phyloP scores from a whole-genome alignment of 768 basidiomycete species.

The Boletus sp. region DNA sequence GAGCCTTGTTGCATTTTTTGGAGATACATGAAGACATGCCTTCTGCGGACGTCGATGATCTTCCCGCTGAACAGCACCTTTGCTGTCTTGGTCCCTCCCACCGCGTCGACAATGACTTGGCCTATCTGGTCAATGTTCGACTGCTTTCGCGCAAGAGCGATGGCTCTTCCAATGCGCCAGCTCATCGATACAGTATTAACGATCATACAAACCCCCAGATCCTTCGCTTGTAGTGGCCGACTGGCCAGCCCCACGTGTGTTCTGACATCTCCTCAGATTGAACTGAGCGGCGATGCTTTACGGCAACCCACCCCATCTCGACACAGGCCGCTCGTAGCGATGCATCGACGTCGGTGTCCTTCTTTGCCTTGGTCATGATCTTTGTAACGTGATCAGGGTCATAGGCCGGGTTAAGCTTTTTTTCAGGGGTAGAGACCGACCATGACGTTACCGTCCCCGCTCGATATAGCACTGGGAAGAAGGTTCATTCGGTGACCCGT shows the following conservation, averaged over 20 bases:
- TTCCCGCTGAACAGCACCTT: conserved; percentile 56
- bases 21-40: conserved; percentile 9
- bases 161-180: conserved; percentile 61
- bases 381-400: conserved; percentile 17
- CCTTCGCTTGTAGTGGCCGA: conserved; percentile 37
- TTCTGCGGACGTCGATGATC: conserved; percentile 48
- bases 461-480: conserved; percentile 35
- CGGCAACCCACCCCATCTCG: conserved; percentile 43
- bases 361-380: conserved; percentile 44
- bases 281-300: neutral
- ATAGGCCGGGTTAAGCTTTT: neutral
- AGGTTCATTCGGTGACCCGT: conserved; percentile 26
- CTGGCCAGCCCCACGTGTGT: conserved; percentile 45
- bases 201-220: conserved; percentile 40
- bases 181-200: conserved; percentile 54
- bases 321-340: conserved; percentile 46
- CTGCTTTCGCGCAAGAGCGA: conserved; percentile 47
- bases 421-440: conserved; percentile 12
- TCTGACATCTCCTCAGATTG: conserved; percentile 8
- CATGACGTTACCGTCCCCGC: conserved; percentile 38
- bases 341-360: conserved; percentile 41
- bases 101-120: conserved; percentile 33
- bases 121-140: conserved; percentile 41
- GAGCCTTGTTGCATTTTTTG: neutral
- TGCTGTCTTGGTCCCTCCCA: conserved; percentile 34